A percentile compares a stretch with the other conserved stretches of the same genome.
Conservation (phyloP, 208 protist species). For the Crithidia expoeki region DNA sequence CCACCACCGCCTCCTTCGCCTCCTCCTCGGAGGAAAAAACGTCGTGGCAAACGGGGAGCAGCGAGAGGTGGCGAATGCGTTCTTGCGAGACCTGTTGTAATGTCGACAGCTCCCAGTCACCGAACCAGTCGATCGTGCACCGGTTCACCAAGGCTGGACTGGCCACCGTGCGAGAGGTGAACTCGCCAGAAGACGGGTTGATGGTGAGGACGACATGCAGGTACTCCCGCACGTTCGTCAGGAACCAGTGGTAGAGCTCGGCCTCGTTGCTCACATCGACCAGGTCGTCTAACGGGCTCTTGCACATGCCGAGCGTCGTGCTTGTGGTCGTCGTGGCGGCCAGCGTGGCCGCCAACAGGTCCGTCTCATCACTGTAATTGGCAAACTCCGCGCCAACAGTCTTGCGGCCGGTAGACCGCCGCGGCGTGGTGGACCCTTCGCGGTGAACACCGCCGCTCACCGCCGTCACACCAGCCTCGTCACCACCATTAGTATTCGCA, state of each 20-base stretch:
- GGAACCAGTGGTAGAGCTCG: slow-evolving; percentile 97
- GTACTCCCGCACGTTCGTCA: slow-evolving; percentile 95
- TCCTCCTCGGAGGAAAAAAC: slow-evolving; percentile 52
- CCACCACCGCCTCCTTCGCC: slow-evolving; percentile 78
- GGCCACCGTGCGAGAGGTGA: slow-evolving; percentile 94
- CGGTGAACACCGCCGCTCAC: neutral
- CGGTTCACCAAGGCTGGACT: slow-evolving; percentile 99
- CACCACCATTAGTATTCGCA: neutral
- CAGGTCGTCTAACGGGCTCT: slow-evolving; percentile 38
- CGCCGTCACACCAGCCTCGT: neutral
- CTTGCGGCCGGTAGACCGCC: slow-evolving; percentile 5
- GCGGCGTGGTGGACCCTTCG: slow-evolving; percentile 3
- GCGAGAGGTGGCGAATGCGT: slow-evolving; percentile 90
- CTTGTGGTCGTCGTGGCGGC: slow-evolving; percentile 7
- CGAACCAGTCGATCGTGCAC: slow-evolving; percentile 99
- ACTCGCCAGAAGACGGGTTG: slow-evolving; percentile 97
- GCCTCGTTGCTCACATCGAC: slow-evolving; percentile 89
- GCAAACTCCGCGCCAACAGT: neutral
- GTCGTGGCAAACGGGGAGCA: slow-evolving; percentile 67
- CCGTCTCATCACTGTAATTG: slow-evolving; percentile 1
- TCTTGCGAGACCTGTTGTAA: slow-evolving; percentile 94
- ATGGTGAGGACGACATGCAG: slow-evolving; percentile 99
- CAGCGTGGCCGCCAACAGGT: slow-evolving; percentile 15
- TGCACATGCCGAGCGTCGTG: slow-evolving; percentile 16
- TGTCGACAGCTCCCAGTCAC: slow-evolving; percentile 96